A percentile compares a stretch with the other conserved stretches of the same genome.
phyloP scores from a whole-genome alignment of 2,329 filamentous ascomycete species.

The Fusarium vanettenii region DNA sequence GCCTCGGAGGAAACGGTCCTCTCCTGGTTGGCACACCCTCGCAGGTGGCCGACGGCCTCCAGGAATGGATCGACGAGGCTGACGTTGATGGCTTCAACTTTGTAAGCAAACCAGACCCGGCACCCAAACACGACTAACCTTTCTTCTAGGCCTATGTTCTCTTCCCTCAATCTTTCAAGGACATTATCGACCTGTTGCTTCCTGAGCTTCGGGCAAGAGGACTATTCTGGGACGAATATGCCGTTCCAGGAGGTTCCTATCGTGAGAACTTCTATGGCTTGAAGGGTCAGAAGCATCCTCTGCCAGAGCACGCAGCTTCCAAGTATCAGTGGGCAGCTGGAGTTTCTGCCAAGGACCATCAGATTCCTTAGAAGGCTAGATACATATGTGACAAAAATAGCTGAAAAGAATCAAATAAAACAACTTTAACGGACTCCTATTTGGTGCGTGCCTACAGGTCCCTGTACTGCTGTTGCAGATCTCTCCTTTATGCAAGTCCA shows the following conservation, averaged over 20 bases:
- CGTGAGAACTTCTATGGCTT: slow-evolving; percentile 69
- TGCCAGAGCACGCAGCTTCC: slow-evolving; percentile 63
- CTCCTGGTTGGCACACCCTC: slow-evolving; percentile 72
- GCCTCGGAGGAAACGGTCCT: slow-evolving; percentile 74
- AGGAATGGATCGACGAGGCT: slow-evolving; percentile 74
- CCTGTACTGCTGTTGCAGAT: neutral
- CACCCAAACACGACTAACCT: neutral
- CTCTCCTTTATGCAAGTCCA: neutral
- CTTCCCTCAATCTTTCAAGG: slow-evolving; percentile 75
- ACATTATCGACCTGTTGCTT: slow-evolving; percentile 73
- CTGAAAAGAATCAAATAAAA: neutral
- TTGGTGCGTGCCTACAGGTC: neutral
- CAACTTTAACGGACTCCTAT: neutral
- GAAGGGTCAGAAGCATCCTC: slow-evolving; percentile 61
- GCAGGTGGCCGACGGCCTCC: slow-evolving; percentile 74
- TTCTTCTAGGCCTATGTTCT: slow-evolving; percentile 66
- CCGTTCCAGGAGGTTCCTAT: slow-evolving; percentile 68
- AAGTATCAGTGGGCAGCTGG: slow-evolving; percentile 56
- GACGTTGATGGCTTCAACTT: slow-evolving; percentile 83
- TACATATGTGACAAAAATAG: fast-evolving
- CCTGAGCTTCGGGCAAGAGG: slow-evolving; percentile 72
- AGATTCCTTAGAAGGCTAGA: slow-evolving; percentile 24
- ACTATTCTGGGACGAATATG: slow-evolving; percentile 66
- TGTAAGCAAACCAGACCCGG: slow-evolving; percentile 54
- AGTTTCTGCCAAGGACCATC: slow-evolving; percentile 35